Evolutionary conservation across 1,139 yeast genomes (phyloP).

Genomic region (Kodamaea ohmeri): DNA sequence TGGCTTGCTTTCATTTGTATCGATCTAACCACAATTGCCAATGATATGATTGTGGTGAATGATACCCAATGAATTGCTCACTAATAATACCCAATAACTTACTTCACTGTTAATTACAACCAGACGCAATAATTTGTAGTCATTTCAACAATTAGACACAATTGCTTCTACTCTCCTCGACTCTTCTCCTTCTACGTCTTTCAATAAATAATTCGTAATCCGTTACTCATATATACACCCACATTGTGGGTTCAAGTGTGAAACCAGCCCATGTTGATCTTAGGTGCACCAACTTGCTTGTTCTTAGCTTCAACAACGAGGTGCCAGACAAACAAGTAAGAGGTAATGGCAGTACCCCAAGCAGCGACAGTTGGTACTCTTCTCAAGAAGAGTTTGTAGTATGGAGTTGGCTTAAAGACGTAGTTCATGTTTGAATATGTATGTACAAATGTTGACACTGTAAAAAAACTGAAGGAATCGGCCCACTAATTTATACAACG

Average conservation of each 20-base stretch:
- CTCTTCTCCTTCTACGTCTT: background rate
- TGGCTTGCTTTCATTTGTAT: too few relatives aligned
- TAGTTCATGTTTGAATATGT: slow-evolving; percentile 10
- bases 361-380: slow-evolving; percentile 33
- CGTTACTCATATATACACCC: slow-evolving; percentile 1
- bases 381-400: slow-evolving; percentile 24
- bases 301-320: slow-evolving; percentile 25
- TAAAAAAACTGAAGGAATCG: background rate
- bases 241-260: background rate
- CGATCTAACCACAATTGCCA: too few relatives aligned
- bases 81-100: background rate
- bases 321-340: slow-evolving; percentile 42
- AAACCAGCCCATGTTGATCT: slow-evolving; percentile 17
- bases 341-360: slow-evolving; percentile 34
- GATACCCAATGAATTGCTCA: too few relatives aligned
- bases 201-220: background rate
- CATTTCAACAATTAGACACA: too few relatives aligned
- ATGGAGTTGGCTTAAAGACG: slow-evolving; percentile 19
- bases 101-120: background rate
- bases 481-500: background rate
- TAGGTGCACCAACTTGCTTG: slow-evolving; percentile 28
- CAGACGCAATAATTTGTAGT: too few relatives aligned
- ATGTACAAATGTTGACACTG: too few relatives aligned
- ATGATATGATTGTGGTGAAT: too few relatives aligned
- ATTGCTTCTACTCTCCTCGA: background rate